Evolutionary conservation across 1,284 basidiomycete species (phyloP).

Genomic region (Caloboletus firmus): DNA sequence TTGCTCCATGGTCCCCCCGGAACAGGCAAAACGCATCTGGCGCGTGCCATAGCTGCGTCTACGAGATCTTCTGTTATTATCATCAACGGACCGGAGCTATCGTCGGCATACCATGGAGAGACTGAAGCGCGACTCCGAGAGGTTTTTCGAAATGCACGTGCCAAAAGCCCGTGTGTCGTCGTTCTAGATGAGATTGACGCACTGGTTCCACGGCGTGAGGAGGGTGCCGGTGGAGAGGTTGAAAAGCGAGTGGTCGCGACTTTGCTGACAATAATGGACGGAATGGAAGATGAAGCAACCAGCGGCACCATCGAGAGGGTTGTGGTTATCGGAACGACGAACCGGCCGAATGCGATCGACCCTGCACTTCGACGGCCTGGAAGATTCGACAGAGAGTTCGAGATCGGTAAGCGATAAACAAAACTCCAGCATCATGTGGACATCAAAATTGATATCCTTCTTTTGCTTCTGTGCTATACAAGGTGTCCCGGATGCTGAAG

Average conservation of each 20-base stretch:
- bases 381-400: constrained; percentile 95
- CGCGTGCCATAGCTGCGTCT: constrained; percentile 83
- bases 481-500: constrained; percentile 88
- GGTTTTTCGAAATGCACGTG: constrained; percentile 84
- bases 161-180: constrained; percentile 86
- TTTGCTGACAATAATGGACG: constrained; percentile 92
- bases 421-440: constrained; percentile 2
- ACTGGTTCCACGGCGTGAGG: constrained; percentile 87
- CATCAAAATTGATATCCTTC: neutral
- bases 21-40: constrained; percentile 93
- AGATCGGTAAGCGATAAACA: constrained; percentile 68
- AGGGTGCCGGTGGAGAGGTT: constrained; percentile 86
- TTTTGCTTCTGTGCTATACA: constrained; percentile 10
- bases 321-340: constrained; percentile 96
- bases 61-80: constrained; percentile 80
- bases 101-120: constrained; percentile 94
- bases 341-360: constrained; percentile 96
- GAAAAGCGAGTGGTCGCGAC: constrained; percentile 96
- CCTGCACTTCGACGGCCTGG: constrained; percentile 93
- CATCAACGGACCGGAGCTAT: constrained; percentile 94
- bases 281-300: constrained; percentile 67
- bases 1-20: constrained; percentile 91
- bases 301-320: constrained; percentile 57
- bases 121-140: constrained; percentile 89
- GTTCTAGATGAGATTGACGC: constrained; percentile 98